Conservation (phyloP, 768 basidiomycete genomes). For the Boletales sp. region DNA sequence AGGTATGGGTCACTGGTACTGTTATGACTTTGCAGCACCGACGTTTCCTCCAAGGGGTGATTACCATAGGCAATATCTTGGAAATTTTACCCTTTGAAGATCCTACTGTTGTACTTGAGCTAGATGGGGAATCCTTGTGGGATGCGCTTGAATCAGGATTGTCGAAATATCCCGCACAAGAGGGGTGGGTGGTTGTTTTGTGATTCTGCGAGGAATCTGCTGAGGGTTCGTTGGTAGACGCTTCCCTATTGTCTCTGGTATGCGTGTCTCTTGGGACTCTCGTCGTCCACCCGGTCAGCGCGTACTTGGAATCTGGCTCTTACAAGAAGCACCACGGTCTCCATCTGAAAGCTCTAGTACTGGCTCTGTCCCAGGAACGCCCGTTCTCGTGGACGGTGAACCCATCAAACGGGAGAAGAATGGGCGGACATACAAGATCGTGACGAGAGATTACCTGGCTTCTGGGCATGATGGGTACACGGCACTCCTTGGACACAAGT, state of each 20-base stretch:
- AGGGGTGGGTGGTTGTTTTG: slow-evolving; percentile 57
- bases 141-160: slow-evolving; percentile 71
- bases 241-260: slow-evolving; percentile 84
- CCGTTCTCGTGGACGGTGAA: slow-evolving; percentile 44
- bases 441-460: slow-evolving; percentile 86
- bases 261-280: slow-evolving; percentile 87
- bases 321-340: slow-evolving; percentile 33
- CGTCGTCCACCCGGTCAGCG: slow-evolving; percentile 65
- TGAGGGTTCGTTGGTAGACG: slow-evolving; percentile 45
- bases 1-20: slow-evolving; percentile 39
- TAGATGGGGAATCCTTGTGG: slow-evolving; percentile 80
- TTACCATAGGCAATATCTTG: slow-evolving; percentile 83
- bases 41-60: slow-evolving; percentile 42
- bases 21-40: neutral
- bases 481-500: slow-evolving; percentile 58
- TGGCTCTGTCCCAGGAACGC: slow-evolving; percentile 23
- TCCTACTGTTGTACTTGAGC: slow-evolving; percentile 73
- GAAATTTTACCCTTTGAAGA: slow-evolving; percentile 91
- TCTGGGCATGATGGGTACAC: slow-evolving; percentile 81
- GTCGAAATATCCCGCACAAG: slow-evolving; percentile 82
- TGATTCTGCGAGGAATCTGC: neutral
- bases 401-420: slow-evolving; percentile 49
- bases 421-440: slow-evolving; percentile 67
- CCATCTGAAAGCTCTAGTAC: slow-evolving; percentile 19
- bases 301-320: slow-evolving; percentile 67